Evolutionary conservation across 2,329 filamentous ascomycete genomes (phyloP).

Genomic region (Exophiala dermatitidis): DNA sequence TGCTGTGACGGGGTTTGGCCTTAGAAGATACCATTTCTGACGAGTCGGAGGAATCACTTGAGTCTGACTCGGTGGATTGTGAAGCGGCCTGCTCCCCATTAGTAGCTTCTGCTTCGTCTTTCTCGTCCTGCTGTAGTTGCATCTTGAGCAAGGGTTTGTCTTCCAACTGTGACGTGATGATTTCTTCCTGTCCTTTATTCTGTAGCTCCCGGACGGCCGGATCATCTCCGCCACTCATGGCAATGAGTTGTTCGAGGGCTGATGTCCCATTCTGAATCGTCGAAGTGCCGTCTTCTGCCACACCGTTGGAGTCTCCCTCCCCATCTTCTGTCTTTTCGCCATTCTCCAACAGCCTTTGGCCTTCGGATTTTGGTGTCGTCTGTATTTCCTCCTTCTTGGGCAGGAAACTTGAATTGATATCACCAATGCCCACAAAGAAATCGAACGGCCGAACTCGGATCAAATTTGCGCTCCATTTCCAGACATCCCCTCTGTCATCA

Average conservation of each 20-base stretch:
- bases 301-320: conserved; percentile 14
- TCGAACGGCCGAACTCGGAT: conserved; percentile 94
- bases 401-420: conserved; percentile 96
- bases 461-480: conserved; percentile 86
- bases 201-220: conserved; percentile 64
- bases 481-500: conserved; percentile 92
- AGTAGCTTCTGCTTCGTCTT: conserved; percentile 57
- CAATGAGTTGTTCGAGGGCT: conserved; percentile 67
- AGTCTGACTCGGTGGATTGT: conserved; percentile 37
- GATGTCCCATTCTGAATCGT: conserved; percentile 22
- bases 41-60: conserved; percentile 25
- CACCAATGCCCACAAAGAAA: conserved; percentile 95
- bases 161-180: conserved; percentile 78
- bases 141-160: conserved; percentile 85
- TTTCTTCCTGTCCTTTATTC: conserved; percentile 76
- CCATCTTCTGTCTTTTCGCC: conserved; percentile 11
- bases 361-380: conserved; percentile 42
- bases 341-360: conserved; percentile 27
- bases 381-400: conserved; percentile 60
- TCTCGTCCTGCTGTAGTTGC: conserved; percentile 83
- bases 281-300: conserved; percentile 19
- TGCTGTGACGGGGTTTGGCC: conserved; percentile 56
- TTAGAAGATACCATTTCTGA: conserved; percentile 29
- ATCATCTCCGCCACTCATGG: conserved; percentile 65
- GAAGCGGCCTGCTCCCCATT: conserved; percentile 36